Percentiles rank a stretch among this genome's conserved stretches.
Evolutionary conservation across 768 basidiomycete species (phyloP).

Genomic region (Harrya chromipes): DNA sequence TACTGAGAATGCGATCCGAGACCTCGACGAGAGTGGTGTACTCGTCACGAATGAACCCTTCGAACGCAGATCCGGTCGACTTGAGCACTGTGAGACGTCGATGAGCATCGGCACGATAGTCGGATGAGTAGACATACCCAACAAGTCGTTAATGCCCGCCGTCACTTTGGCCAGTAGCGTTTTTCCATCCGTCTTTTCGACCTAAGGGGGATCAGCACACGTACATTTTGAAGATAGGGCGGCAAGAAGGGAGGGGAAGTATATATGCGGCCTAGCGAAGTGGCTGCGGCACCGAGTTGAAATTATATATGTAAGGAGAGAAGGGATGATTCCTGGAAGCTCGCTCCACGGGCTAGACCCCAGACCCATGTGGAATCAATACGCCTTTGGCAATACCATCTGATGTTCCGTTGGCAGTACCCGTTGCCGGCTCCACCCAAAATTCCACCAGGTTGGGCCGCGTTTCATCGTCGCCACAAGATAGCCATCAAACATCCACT

Average conservation of each 20-base stretch:
- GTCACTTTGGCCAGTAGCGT: conserved; percentile 59
- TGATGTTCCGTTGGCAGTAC: conserved; percentile 3
- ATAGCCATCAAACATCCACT: conserved; percentile 28
- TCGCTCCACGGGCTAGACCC: conserved; percentile 25
- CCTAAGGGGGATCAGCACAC: conserved; percentile 31
- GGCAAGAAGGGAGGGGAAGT: not conserved
- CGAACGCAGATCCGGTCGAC: conserved; percentile 82
- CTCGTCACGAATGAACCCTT: conserved; percentile 77
- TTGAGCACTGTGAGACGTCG: conserved; percentile 65
- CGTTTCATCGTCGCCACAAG: conserved; percentile 5
- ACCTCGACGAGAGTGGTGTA: conserved; percentile 86
- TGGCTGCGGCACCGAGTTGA: not conserved
- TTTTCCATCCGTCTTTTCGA: conserved; percentile 70
- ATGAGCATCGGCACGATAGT: not conserved
- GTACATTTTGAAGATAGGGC: not conserved
- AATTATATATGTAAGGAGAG: conserved; percentile 24
- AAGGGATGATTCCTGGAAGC: not conserved
- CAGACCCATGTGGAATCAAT: conserved; percentile 15
- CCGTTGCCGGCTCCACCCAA: conserved; percentile 20
- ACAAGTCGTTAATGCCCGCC: conserved; percentile 72
- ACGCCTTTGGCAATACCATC: not conserved
- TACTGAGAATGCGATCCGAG: conserved; percentile 87
- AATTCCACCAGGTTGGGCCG: conserved; percentile 1
- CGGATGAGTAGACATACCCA: conserved; percentile 48
- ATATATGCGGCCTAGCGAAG: not conserved